Evolutionary conservation across 441 rosid genomes (phyloP).

Genomic region (Bocquillonia castaneifolia): DNA sequence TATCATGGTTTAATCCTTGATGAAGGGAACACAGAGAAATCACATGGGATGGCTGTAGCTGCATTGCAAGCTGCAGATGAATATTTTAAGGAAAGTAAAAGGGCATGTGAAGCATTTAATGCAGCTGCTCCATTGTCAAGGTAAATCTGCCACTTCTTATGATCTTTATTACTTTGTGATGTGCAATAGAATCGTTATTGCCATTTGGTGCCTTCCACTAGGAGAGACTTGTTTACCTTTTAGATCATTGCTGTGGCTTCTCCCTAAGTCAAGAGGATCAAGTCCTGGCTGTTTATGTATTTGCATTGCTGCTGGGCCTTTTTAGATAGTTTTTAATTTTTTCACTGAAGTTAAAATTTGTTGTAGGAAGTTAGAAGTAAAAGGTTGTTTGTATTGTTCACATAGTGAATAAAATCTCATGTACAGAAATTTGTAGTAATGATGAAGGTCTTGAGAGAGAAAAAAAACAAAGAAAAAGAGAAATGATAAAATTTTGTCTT

Average conservation of each 20-base stretch:
- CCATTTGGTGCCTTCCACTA: not conserved
- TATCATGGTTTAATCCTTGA: slow-evolving; percentile 95
- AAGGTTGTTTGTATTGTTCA: not conserved
- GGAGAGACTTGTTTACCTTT: not conserved
- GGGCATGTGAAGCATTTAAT: slow-evolving; percentile 64
- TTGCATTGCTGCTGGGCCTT: not conserved
- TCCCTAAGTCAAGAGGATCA: not conserved
- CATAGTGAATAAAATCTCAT: not conserved
- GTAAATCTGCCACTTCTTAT: slow-evolving; percentile 29
- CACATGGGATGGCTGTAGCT: slow-evolving; percentile 93
- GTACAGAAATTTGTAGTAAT: not conserved
- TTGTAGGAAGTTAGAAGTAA: not conserved
- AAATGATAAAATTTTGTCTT: not conserved
- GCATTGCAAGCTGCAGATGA: slow-evolving; percentile 93
- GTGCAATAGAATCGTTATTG: not conserved
- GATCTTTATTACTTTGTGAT: not conserved
- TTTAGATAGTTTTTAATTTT: not conserved
- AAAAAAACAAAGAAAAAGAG: not conserved
- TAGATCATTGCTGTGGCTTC: not conserved
- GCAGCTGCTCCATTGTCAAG: slow-evolving; percentile 74
- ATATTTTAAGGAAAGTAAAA: slow-evolving; percentile 77
- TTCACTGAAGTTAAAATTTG: not conserved
- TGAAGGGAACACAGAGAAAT: slow-evolving; percentile 94
- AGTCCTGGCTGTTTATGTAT: not conserved
- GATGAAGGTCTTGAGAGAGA: not conserved